phyloP scores from a whole-genome alignment of 495 filamentous ascomycete species.

The Astrocystis sublimbata region DNA sequence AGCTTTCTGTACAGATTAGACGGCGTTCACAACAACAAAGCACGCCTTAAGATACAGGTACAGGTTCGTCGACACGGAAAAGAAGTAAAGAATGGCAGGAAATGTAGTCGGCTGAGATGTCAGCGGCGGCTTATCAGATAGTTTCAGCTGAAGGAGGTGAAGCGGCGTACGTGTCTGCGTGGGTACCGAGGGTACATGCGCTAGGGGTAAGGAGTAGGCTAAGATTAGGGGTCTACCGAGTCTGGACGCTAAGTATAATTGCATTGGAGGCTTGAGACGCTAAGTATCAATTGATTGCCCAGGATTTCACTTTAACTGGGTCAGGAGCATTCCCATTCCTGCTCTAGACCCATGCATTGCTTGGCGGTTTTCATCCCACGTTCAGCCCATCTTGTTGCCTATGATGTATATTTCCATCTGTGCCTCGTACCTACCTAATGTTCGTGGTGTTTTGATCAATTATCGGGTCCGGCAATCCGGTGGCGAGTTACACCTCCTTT shows the following conservation, averaged over 20 bases:
- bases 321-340: not conserved
- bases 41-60: too few species aligned
- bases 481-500: too few species aligned
- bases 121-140: not conserved
- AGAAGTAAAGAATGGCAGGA: not conserved
- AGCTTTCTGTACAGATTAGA: not conserved
- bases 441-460: too few species aligned
- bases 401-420: too few species aligned
- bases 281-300: not conserved
- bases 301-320: not conserved
- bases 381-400: not conserved
- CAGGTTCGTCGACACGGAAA: not conserved
- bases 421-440: too few species aligned
- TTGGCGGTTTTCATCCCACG: too few species aligned
- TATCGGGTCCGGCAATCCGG: too few species aligned
- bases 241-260: not conserved
- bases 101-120: not conserved
- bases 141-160: conserved; percentile 6
- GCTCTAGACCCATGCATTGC: not conserved
- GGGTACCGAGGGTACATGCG: conserved; percentile 1
- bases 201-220: not conserved
- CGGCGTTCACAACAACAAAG: not conserved
- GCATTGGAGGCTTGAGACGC: not conserved
- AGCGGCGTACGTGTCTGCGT: conserved; percentile 2
- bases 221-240: too few species aligned